These are phyloP conservation scores for Rosa persica DNA, from an alignment of 306 rosid genomes.

Conservation along the genomic window DNA sequence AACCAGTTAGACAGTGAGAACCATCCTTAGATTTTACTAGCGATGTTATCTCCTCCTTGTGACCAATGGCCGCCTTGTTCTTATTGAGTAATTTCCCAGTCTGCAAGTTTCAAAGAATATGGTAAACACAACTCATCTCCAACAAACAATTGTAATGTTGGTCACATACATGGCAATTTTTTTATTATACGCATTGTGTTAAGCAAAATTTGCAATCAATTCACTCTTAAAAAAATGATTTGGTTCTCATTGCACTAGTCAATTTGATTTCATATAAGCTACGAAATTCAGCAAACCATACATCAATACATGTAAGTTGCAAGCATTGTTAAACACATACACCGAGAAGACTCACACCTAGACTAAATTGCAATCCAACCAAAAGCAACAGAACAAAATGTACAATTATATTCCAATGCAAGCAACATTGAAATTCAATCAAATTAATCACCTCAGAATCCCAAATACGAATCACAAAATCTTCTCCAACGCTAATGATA, in stretches of 20 bases:
- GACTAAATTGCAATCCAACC: background rate
- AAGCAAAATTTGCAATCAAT: too few species aligned
- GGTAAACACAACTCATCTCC: background rate
- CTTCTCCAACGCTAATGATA: slow-evolving; percentile 88
- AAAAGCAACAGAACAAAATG: too few species aligned
- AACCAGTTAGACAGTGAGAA: slow-evolving; percentile 81
- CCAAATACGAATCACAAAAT: slow-evolving; percentile 74
- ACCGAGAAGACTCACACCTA: background rate
- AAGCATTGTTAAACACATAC: too few species aligned
- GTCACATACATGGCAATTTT: background rate
- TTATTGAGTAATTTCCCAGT: slow-evolving; percentile 73
- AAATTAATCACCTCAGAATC: slow-evolving; percentile 64
- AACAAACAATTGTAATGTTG: background rate
- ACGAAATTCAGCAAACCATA: background rate
- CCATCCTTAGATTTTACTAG: slow-evolving; percentile 69
- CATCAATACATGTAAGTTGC: too few species aligned
- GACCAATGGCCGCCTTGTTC: slow-evolving; percentile 71
- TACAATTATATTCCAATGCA: background rate
- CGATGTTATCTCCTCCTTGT: slow-evolving; percentile 66
- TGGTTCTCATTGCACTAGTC: background rate
- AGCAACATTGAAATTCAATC: background rate
- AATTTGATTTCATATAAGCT: background rate
- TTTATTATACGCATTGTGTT: too few species aligned
- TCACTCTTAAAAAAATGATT: too few species aligned
- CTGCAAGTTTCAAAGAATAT: slow-evolving; percentile 34